Percentiles rank a stretch among this genome's conserved stretches.
These are phyloP conservation scores for Trichoderma hamatum DNA, from an alignment of 2,329 filamentous ascomycete species.

Conservation along the genomic window DNA sequence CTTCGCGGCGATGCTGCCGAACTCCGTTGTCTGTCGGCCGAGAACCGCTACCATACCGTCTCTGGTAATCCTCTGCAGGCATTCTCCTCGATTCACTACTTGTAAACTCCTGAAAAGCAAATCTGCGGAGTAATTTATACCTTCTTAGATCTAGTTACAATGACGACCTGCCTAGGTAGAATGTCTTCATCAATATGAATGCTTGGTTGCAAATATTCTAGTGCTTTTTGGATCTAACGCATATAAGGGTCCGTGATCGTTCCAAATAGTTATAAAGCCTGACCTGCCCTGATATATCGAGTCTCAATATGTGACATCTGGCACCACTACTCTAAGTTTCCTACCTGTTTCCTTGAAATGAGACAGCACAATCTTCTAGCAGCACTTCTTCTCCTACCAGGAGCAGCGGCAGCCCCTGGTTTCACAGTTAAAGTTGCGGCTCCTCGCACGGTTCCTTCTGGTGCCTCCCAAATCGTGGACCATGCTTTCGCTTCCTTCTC, in stretches of 20 bases:
- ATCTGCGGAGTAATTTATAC: background rate
- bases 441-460: background rate
- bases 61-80: background rate
- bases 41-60: conserved; percentile 8
- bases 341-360: background rate
- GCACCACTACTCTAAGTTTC: too few relatives aligned
- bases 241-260: background rate
- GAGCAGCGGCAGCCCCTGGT: background rate
- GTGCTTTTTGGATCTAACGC: background rate
- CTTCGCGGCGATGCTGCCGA: background rate
- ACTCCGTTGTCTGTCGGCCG: background rate
- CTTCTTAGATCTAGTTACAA: background rate
- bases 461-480: conserved; percentile 6
- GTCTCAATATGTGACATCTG: too few relatives aligned
- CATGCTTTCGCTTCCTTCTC: conserved; percentile 18
- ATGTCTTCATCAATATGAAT: conserved; percentile 4
- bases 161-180: conserved; percentile 4
- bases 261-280: background rate
- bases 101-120: background rate
- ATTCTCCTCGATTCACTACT: background rate
- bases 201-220: background rate
- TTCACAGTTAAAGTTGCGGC: background rate
- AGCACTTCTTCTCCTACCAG: background rate
- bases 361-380: background rate
- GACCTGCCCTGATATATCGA: background rate